Percentiles rank a stretch among this genome's conserved stretches.
Evolutionary conservation across 371 early-diverging fungal species (phyloP).

Genomic region (Dichotomocladium elegans): DNA sequence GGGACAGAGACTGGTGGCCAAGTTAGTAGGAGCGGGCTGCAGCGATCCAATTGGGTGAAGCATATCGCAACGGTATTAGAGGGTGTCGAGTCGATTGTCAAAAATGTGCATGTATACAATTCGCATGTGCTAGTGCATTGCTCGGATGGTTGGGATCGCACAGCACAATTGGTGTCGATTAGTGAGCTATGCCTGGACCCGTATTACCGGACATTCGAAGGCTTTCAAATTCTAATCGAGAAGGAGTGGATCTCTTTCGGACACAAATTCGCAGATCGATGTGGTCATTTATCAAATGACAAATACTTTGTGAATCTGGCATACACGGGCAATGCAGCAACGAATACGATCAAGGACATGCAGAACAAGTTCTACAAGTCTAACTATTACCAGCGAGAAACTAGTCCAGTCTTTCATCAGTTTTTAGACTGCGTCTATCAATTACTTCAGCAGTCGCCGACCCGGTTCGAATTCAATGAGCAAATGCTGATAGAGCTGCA

Average conservation of each 20-base stretch:
- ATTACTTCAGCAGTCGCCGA: constrained; percentile 81
- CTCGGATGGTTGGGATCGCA: constrained; percentile 99
- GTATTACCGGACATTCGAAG: constrained; percentile 88
- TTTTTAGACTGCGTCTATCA: constrained; percentile 95
- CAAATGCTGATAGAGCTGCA: constrained; percentile 75
- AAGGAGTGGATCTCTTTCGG: constrained; percentile 98
- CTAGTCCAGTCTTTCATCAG: constrained; percentile 93
- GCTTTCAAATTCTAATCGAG: constrained; percentile 87
- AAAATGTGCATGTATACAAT: constrained; percentile 68
- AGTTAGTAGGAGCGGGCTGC: constrained; percentile 50
- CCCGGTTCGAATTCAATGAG: constrained; percentile 91
- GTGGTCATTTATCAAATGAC: constrained; percentile 83
- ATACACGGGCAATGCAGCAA: constrained; percentile 49
- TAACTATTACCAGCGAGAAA: constrained; percentile 64
- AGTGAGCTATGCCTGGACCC: constrained; percentile 93
- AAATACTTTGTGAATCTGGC: constrained; percentile 60
- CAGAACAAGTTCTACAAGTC: constrained; percentile 68
- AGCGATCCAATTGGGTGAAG: constrained; percentile 82
- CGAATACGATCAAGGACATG: constrained; percentile 69
- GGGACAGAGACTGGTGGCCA: constrained; percentile 48
- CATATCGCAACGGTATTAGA: constrained; percentile 83
- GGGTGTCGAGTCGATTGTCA: constrained; percentile 78
- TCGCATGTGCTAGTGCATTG: constrained; percentile 95
- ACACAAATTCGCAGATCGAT: constrained; percentile 90
- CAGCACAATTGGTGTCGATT: constrained; percentile 88